Evolutionary conservation across 2,329 filamentous ascomycete genomes (phyloP).

Genomic region (Colletotrichum karsti): DNA sequence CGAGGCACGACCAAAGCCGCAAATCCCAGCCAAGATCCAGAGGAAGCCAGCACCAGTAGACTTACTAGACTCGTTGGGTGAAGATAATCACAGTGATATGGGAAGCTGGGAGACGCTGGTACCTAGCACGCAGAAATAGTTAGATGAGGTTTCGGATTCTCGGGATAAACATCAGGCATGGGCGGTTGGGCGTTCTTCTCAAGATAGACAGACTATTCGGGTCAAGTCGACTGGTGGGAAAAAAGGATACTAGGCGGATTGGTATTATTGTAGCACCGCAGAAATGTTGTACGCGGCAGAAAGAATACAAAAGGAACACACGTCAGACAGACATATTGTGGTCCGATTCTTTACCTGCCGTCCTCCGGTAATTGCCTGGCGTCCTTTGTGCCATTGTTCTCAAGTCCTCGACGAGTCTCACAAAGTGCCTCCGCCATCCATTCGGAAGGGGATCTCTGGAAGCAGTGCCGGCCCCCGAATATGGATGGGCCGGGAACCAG

Average conservation of each 20-base stretch:
- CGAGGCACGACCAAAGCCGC: conserved; percentile 18
- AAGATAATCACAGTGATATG: conserved; percentile 52
- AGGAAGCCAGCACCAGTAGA: conserved; percentile 42
- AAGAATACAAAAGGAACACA: background rate
- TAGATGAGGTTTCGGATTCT: background rate
- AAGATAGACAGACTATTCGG: background rate
- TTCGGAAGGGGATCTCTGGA: background rate
- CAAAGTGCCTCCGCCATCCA: background rate
- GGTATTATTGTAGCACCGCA: background rate
- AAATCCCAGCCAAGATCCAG: conserved; percentile 20
- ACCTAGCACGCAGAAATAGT: conserved; percentile 43
- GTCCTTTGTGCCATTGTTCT: background rate
- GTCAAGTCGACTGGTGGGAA: background rate
- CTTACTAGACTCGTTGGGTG: conserved; percentile 57
- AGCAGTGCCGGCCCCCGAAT: background rate
- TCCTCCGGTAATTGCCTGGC: conserved; percentile 1
- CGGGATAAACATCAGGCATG: background rate
- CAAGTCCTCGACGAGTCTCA: background rate
- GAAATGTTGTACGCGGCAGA: background rate
- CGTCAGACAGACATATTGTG: background rate
- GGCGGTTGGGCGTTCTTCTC: background rate
- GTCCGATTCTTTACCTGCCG: background rate
- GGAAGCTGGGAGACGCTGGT: conserved; percentile 65
- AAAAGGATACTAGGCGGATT: background rate
- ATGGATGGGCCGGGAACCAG: background rate